Conservation (phyloP, 345 rosid genomes). For the Hibiscus mutabilis region DNA sequence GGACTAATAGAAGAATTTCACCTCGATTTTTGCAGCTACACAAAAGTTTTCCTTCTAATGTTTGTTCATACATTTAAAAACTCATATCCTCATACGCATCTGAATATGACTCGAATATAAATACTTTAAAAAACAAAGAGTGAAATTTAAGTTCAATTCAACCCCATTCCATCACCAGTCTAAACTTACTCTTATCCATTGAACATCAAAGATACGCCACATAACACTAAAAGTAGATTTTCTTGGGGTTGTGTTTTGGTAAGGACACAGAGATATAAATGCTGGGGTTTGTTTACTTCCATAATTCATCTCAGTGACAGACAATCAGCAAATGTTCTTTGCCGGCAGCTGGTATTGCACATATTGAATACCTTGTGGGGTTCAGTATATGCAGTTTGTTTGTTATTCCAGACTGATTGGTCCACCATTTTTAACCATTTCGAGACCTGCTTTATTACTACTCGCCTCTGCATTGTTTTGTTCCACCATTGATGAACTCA, state of each 20-base stretch:
- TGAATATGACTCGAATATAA: too few relatives aligned
- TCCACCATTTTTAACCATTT: constrained; percentile 10
- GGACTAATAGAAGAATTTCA: too few relatives aligned
- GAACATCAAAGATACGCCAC: neutral
- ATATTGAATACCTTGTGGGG: constrained; percentile 3
- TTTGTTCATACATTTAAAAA: too few relatives aligned
- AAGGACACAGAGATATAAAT: constrained; percentile 16
- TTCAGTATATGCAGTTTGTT: neutral
- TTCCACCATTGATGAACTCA: neutral
- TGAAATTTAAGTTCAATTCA: neutral
- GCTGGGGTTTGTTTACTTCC: neutral
- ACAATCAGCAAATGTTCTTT: constrained; percentile 10
- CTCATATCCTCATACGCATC: too few relatives aligned
- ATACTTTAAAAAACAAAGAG: too few relatives aligned
- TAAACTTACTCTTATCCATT: neutral
- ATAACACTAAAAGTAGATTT: neutral
- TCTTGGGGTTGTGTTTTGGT: constrained; percentile 12
- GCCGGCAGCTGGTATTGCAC: constrained; percentile 22
- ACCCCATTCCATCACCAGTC: neutral
- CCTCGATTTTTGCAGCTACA: too few relatives aligned
- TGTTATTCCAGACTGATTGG: neutral
- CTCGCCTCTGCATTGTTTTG: neutral
- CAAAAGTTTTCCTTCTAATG: too few relatives aligned
- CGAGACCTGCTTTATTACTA: neutral
- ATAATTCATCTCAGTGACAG: constrained; percentile 2